Conservation (phyloP, 371 early-diverging fungal species). For the Apophysomyces variabilis region DNA sequence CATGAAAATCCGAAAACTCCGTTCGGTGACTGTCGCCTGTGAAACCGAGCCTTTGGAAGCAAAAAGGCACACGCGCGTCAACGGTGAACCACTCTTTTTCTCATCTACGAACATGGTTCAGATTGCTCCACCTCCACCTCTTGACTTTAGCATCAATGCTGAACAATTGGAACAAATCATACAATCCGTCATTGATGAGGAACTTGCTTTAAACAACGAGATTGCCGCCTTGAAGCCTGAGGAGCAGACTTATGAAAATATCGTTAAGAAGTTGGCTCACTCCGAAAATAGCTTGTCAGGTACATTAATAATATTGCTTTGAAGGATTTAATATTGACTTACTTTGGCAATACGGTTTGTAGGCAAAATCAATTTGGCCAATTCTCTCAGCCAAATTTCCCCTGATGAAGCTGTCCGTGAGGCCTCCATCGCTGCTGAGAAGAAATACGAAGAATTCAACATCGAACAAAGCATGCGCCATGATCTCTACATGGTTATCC, state of each 20-base stretch:
- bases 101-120: constrained; percentile 27
- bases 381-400: constrained; percentile 70
- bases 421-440: constrained; percentile 69
- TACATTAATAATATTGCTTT: constrained; percentile 6
- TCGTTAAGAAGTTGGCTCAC: constrained; percentile 58
- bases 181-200: constrained; percentile 41
- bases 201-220: constrained; percentile 46
- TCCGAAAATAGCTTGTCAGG: constrained; percentile 55
- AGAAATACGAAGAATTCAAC: constrained; percentile 66
- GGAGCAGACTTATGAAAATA: constrained; percentile 63
- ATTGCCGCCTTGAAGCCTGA: constrained; percentile 56
- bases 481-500: constrained; percentile 72
- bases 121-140: constrained; percentile 47
- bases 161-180: constrained; percentile 42
- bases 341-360: background rate
- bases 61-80: background rate
- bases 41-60: too few species aligned
- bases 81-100: constrained; percentile 5
- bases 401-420: constrained; percentile 74
- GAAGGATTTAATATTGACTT: background rate
- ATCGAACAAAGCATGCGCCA: constrained; percentile 81
- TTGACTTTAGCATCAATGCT: constrained; percentile 48
- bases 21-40: too few species aligned
- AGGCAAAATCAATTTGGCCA: constrained; percentile 53
- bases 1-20: too few species aligned